phyloP scores from a whole-genome alignment of 208 protist species.

The Porcisia deanei region DNA sequence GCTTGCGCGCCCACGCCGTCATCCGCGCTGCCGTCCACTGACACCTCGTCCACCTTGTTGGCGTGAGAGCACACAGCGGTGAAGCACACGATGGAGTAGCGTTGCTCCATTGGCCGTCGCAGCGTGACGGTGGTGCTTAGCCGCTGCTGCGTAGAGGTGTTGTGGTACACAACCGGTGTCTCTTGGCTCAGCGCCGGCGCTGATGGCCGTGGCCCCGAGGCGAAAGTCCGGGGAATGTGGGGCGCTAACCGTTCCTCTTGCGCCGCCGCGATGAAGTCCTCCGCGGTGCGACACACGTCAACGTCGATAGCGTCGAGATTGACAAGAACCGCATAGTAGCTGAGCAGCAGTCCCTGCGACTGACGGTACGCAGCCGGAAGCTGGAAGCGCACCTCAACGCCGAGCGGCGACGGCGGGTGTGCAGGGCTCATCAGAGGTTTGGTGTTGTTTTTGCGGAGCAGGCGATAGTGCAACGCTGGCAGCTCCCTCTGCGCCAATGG shows the following conservation, averaged over 20 bases:
- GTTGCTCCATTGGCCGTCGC: conserved; percentile 14
- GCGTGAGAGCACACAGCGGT: background rate
- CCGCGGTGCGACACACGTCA: conserved; percentile 5
- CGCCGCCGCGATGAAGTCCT: conserved; percentile 13
- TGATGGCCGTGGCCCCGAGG: background rate
- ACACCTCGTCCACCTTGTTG: background rate
- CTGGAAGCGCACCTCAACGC: conserved; percentile 15
- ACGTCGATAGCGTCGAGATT: conserved; percentile 10
- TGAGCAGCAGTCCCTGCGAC: conserved; percentile 9
- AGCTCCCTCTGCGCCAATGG: background rate
- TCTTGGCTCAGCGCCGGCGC: background rate
- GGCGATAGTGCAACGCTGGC: conserved; percentile 6
- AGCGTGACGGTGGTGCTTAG: conserved; percentile 10
- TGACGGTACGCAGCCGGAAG: conserved; percentile 5
- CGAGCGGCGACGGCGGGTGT: background rate
- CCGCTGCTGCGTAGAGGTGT: conserved; percentile 6
- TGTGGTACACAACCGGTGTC: conserved; percentile 13
- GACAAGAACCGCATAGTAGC: conserved; percentile 7
- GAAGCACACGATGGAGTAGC: conserved; percentile 14
- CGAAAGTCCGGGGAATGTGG: background rate
- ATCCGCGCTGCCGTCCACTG: background rate
- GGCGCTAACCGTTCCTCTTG: conserved; percentile 1
- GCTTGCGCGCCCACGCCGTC: background rate
- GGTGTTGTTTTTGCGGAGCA: background rate
- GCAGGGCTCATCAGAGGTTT: background rate